Evolutionary conservation across 148 eudicot genomes (phyloP).

Genomic region (Amaranthus cruentus): DNA sequence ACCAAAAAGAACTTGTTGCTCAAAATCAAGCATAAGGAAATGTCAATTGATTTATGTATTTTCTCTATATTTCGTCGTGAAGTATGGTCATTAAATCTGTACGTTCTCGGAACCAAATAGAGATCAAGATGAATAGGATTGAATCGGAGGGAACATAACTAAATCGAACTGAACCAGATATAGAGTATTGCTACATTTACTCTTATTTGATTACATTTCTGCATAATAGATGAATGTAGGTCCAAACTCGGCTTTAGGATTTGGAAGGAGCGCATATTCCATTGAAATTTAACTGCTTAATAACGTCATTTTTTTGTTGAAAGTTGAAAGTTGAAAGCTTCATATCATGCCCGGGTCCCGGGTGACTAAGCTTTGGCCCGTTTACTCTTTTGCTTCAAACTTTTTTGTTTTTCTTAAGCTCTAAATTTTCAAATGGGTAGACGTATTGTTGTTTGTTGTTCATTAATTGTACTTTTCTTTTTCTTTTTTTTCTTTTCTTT

Average conservation of each 20-base stretch:
- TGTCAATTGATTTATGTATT: background rate
- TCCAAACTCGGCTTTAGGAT: background rate
- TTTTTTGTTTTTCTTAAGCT: background rate
- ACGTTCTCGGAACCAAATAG: no score
- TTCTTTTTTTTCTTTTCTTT: background rate
- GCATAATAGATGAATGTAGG: background rate
- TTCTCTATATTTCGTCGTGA: no score
- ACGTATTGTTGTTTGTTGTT: background rate
- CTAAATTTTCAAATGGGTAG: background rate
- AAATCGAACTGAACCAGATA: no score
- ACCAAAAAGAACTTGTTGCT: no score
- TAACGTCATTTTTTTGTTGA: constrained; percentile 1
- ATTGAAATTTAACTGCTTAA: background rate
- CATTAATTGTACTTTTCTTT: background rate
- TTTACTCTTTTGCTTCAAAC: no score
- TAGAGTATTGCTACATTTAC: no score
- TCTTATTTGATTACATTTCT: no score
- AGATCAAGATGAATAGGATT: no score
- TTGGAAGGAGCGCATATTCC: background rate
- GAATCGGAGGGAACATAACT: no score
- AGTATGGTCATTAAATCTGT: no score
- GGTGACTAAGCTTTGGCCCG: no score
- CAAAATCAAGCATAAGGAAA: background rate
- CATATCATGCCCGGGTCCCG: background rate
- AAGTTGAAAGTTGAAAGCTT: constrained; percentile 1